Conservation (phyloP, 768 basidiomycete species). For the Naganishia friedmannii region DNA sequence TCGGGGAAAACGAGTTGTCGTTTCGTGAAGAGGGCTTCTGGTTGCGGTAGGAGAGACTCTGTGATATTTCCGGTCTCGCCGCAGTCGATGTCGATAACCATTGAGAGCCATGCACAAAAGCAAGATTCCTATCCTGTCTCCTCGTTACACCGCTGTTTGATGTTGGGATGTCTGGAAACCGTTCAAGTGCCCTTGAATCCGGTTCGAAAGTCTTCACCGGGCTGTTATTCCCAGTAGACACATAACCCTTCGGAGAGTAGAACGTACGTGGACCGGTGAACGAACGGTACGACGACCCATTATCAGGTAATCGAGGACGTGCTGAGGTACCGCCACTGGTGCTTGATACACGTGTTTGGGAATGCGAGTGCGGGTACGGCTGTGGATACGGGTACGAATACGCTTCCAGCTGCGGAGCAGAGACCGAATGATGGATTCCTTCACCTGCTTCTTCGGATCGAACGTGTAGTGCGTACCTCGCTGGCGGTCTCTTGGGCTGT, state of each 20-base stretch:
- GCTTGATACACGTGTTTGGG: neutral
- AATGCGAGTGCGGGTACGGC: neutral
- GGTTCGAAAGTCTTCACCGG: conserved; percentile 10
- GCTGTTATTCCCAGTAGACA: neutral
- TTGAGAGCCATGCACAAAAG: too few relatives aligned
- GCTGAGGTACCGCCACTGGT: too few relatives aligned
- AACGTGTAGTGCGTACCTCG: conserved; percentile 2
- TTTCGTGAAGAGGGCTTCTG: too few relatives aligned
- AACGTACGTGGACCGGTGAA: too few relatives aligned
- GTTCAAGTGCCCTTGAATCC: neutral
- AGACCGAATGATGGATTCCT: neutral
- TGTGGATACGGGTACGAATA: neutral
- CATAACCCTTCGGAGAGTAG: neutral
- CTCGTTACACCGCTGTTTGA: too few relatives aligned
- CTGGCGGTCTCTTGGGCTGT: neutral
- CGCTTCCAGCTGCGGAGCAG: neutral
- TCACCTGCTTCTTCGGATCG: neutral
- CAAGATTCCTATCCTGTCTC: too few relatives aligned
- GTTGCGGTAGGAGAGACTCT: too few relatives aligned
- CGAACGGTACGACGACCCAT: too few relatives aligned
- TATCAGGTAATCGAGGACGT: too few relatives aligned
- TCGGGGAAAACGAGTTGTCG: too few relatives aligned
- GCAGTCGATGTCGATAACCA: too few relatives aligned
- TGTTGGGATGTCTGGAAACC: neutral
- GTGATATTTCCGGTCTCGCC: too few relatives aligned